Evolutionary conservation across 768 basidiomycete genomes (phyloP).

Genomic region (Collybiopsis confluens): DNA sequence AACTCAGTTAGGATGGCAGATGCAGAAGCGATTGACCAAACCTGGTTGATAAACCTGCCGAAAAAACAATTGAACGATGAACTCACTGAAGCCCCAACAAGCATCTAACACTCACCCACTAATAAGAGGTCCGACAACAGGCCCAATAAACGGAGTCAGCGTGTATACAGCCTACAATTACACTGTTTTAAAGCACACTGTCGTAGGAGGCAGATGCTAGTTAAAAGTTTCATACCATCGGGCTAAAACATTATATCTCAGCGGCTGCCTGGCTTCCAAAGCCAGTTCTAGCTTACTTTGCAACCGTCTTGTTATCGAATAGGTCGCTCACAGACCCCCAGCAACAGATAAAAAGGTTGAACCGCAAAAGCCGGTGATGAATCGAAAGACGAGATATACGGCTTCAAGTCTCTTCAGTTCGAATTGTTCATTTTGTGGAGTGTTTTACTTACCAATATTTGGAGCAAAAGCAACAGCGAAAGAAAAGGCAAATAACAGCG

Average conservation of each 20-base stretch:
- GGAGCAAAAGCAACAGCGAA: slow-evolving; percentile 75
- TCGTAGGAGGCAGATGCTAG: no score
- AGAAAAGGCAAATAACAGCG: slow-evolving; percentile 56
- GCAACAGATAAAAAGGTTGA: slow-evolving; percentile 55
- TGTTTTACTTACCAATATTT: slow-evolving; percentile 49
- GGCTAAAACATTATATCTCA: background rate
- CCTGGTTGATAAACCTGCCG: slow-evolving; percentile 66
- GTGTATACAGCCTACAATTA: slow-evolving; percentile 44
- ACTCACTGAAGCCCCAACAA: background rate
- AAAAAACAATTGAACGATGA: slow-evolving; percentile 6
- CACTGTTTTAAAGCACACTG: slow-evolving; percentile 28
- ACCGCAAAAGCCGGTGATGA: slow-evolving; percentile 52
- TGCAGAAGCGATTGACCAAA: slow-evolving; percentile 16
- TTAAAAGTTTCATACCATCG: no score
- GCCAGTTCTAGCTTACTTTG: slow-evolving; percentile 38
- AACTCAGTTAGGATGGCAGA: no score
- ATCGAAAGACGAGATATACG: slow-evolving; percentile 56
- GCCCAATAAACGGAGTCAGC: slow-evolving; percentile 48
- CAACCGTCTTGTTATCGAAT: slow-evolving; percentile 53
- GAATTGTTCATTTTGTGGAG: background rate
- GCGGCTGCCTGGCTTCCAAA: background rate
- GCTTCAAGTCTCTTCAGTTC: slow-evolving; percentile 25
- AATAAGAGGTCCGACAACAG: slow-evolving; percentile 52
- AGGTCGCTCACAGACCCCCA: slow-evolving; percentile 55
- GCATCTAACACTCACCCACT: slow-evolving; percentile 40